These are phyloP conservation scores for Lablab purpureus DNA, from an alignment of 306 rosid species.

Conservation along the genomic window DNA sequence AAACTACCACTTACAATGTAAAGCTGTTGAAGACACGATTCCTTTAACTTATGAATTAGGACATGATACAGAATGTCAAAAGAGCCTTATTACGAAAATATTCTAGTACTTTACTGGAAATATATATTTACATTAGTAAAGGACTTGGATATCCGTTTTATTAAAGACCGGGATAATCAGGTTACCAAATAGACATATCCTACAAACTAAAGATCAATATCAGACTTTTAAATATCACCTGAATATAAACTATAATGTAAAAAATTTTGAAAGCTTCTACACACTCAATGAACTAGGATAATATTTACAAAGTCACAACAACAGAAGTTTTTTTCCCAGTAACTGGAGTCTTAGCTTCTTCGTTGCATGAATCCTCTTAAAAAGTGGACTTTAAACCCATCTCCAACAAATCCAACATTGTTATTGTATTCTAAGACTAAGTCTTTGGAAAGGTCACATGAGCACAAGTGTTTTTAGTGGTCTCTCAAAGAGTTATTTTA, in stretches of 20 bases:
- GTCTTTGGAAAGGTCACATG: background rate
- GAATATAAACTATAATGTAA: background rate
- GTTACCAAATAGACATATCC: background rate
- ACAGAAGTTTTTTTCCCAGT: background rate
- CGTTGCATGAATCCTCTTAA: background rate
- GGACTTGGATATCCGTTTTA: background rate
- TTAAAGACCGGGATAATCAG: background rate
- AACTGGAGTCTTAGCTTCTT: background rate
- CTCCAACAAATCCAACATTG: background rate
- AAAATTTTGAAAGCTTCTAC: background rate
- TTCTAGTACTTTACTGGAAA: background rate
- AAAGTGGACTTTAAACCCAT: too few relatives aligned
- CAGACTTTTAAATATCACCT: background rate
- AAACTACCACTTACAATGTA: conserved; percentile 17
- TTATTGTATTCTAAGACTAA: background rate
- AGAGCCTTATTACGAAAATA: conserved; percentile 3
- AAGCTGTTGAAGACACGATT: conserved; percentile 2
- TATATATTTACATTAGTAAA: conserved; percentile 3
- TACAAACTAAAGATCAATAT: conserved; percentile 15
- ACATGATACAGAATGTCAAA: conserved; percentile 7
- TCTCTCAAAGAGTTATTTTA: background rate
- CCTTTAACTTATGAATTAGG: conserved; percentile 6
- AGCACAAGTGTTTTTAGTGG: background rate
- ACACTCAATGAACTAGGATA: background rate
- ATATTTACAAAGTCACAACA: background rate